Evolutionary conservation across 495 filamentous ascomycete species (phyloP), one percentile per base, ranked within the genome.

Genomic region (Penicillium dipodomyicola): DNA sequence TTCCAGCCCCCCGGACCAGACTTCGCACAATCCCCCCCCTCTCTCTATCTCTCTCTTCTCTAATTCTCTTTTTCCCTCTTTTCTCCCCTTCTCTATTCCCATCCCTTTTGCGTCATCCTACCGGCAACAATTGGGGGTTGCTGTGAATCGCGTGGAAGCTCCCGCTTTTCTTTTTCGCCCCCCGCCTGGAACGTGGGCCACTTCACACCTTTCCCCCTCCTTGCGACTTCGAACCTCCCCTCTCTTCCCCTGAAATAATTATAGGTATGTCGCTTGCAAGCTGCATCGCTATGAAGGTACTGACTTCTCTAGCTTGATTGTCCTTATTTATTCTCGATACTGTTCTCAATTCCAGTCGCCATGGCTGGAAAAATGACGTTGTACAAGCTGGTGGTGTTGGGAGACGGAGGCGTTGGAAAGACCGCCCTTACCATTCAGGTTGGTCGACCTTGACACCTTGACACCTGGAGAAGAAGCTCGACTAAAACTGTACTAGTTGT

Each of bases 331-430:
- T 19, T 43, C 9, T 27, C 22, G 25, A 19, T 47, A n/a, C 12
- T 27, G 5, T 45, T 32, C 45, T 48, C 27, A 17, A 39, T 40
- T 53, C 29, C 59, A 56, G 59, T 57, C 37, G 29, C 50, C 66
- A 88, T 88, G 84, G 77, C 85, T 65, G 84, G 84, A 49, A 87
- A 94, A 81, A 96, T 96, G 93, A 96, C 92, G 67, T 78, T 97
- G 70, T 96, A 97, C 77, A 98, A 97, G 75, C 77, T 98, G 83
- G 94, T 97, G 83, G 94, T 98, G 78, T 83, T 97, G 33, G 94
- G 94, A 53, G 89, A 92, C 68, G 89, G 89, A 73, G 89, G 89
- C 70, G 92, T 96, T 52, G 94, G 94, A 47, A 98, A 98, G 82
- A 98, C 94, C 29, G 94, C 94, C 54, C 76, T 98, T 65, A 98